Evolutionary conservation across 2,329 filamentous ascomycete genomes (phyloP).

Genomic region (Pseudogymnoascus sp.): DNA sequence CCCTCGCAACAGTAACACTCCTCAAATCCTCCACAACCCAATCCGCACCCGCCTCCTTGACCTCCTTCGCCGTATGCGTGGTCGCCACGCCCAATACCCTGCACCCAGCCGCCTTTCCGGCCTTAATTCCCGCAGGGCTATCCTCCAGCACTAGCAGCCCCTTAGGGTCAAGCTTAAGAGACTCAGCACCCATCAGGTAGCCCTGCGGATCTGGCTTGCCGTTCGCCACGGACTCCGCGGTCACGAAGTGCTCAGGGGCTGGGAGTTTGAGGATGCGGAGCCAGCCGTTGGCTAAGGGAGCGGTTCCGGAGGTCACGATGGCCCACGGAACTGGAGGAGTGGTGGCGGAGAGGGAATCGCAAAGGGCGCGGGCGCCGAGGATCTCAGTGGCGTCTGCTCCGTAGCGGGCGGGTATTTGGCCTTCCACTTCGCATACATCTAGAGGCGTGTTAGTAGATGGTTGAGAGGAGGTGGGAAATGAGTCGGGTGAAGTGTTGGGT

Average conservation of each 20-base stretch:
- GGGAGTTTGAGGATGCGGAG: constrained; percentile 60
- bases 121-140: constrained; percentile 60
- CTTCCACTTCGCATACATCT: constrained; percentile 79
- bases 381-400: constrained; percentile 78
- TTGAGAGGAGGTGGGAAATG: neutral
- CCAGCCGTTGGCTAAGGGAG: constrained; percentile 65
- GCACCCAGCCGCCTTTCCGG: constrained; percentile 66
- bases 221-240: constrained; percentile 67
- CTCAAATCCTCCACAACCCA: constrained; percentile 63
- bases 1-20: constrained; percentile 47
- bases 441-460: constrained; percentile 12
- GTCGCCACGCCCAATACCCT: constrained; percentile 61
- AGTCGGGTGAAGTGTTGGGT: neutral
- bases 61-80: constrained; percentile 54
- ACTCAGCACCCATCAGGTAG: constrained; percentile 62
- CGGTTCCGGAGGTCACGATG: constrained; percentile 73
- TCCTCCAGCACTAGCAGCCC: constrained; percentile 61
- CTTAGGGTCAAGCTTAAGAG: constrained; percentile 36
- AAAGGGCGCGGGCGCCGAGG: constrained; percentile 68
- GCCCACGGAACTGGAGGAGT: constrained; percentile 60
- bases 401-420: constrained; percentile 67
- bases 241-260: constrained; percentile 59
- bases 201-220: constrained; percentile 75
- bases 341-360: constrained; percentile 57
- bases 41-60: constrained; percentile 59